Conservation (phyloP, 257 asterid genomes). For the Solanum paucissectum region DNA sequence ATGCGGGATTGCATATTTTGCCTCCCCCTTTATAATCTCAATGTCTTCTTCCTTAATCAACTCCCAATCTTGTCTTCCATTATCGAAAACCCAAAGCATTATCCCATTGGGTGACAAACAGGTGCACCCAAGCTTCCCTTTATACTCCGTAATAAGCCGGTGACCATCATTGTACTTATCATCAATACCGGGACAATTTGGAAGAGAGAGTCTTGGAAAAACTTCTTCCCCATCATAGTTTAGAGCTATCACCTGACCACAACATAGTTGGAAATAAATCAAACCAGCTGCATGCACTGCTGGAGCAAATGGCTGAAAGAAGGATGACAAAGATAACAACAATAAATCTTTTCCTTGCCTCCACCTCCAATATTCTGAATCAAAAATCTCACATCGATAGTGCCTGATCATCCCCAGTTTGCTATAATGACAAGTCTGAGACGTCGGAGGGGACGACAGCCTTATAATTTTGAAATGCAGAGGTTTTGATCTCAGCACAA, state of each 20-base stretch:
- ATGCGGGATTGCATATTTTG: not conserved
- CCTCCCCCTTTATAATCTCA: not conserved
- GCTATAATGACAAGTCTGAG: not conserved
- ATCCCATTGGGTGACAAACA: not conserved
- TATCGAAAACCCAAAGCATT: not conserved
- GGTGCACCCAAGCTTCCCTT: not conserved
- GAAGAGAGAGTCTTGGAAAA: not conserved
- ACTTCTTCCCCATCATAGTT: not conserved
- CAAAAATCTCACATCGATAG: not conserved
- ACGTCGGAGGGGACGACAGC: not conserved
- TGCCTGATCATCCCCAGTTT: not conserved
- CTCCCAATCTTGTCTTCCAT: not conserved
- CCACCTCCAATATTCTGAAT: conserved; percentile 8
- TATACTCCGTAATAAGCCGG: not conserved
- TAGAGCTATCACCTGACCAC: not conserved
- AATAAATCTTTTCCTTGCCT: not conserved
- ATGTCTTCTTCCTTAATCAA: not conserved
- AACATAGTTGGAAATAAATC: not conserved
- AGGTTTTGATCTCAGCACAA: not conserved
- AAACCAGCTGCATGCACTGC: not conserved
- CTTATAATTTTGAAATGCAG: not conserved
- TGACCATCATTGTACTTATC: not conserved
- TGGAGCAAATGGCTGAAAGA: not conserved
- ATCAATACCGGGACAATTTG: not conserved
- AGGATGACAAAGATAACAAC: not conserved